phyloP scores from a whole-genome alignment of 2,329 filamentous ascomycete species.

The Hortaea sp. region DNA sequence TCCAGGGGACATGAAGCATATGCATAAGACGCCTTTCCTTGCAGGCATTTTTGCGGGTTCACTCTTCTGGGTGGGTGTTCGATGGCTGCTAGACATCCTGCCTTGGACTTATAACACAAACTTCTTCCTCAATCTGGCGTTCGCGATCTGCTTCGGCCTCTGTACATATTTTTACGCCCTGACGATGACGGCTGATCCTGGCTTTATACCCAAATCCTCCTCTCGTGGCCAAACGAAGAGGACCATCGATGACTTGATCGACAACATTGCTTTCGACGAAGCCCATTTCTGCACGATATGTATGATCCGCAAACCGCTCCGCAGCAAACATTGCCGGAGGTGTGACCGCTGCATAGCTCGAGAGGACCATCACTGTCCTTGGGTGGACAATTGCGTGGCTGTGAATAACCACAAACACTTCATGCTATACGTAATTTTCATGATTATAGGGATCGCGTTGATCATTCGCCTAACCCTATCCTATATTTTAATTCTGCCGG shows the following conservation, averaged over 20 bases:
- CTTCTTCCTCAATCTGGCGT: slow-evolving; percentile 69
- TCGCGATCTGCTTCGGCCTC: slow-evolving; percentile 52
- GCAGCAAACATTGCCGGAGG: slow-evolving; percentile 90
- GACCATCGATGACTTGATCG: slow-evolving; percentile 77
- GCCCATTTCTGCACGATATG: slow-evolving; percentile 87
- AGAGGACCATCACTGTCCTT: slow-evolving; percentile 96
- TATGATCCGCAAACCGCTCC: slow-evolving; percentile 84
- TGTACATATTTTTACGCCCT: slow-evolving; percentile 79
- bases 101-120: slow-evolving; percentile 61
- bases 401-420: slow-evolving; percentile 96
- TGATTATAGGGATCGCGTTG: slow-evolving; percentile 64
- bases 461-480: slow-evolving; percentile 63
- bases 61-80: slow-evolving; percentile 67
- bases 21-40: slow-evolving; percentile 89
- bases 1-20: slow-evolving; percentile 75
- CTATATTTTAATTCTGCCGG: slow-evolving; percentile 9
- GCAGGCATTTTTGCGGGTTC: slow-evolving; percentile 87
- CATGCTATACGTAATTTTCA: slow-evolving; percentile 71
- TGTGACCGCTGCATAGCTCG: slow-evolving; percentile 91
- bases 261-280: slow-evolving; percentile 83
- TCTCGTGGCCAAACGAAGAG: slow-evolving; percentile 84
- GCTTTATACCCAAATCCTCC: slow-evolving; percentile 81
- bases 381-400: slow-evolving; percentile 94
- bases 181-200: slow-evolving; percentile 81
- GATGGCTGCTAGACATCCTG: slow-evolving; percentile 66